Base-by-base conservation (phyloP, 2,329 filamentous ascomycete genomes). In the Pyrenochaeta sp. region DNA sequence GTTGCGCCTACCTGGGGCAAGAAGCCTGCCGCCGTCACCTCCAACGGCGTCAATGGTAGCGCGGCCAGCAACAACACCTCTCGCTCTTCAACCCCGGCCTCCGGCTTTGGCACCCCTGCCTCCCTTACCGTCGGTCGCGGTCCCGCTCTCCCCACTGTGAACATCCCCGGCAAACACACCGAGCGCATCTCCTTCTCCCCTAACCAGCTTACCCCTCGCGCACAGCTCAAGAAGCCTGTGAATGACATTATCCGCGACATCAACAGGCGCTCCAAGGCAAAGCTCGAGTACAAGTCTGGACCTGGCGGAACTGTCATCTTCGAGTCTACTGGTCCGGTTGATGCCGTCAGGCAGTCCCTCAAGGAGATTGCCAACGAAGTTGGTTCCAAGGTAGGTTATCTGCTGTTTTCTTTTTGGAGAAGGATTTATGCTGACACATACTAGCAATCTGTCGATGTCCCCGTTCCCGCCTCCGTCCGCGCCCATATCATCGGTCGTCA, bases 401-500 rank as follows among this genome's bases (percentile, higher is more conserved):
- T 10, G 32, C 7, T 10, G 33, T 1, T 40, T n/a, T n/a, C n/a
- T n/a, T n/a, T n/a, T n/a, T n/a, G n/a, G n/a, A 12, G 10, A 33
- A 10, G 36, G n/a, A 14, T 17, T 31, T n/a, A n/a, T 12, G 20
- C 56, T 67, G 33, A 69, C 51, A 40, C 32, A 14, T 21, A 20
- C 15, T 45, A 88, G 85, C 85, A 87, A 81, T 83, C 84, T 46
- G 83, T 91, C 70, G 89, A 87, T 61, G 86, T 98, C 43, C 83
- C 90, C 2, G 89, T 99, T 61, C 95, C 94, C 46, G 85, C 89
- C 43, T 94, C 92, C 33, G 87, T 92, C 18, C 88, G 92, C 57
- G 87, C 93, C 47, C 90, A 94, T 76, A 93, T 99, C 76, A 98
- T 99, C 73, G 96, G 95, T 66, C 92, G 91, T 72, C 88, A 90